These are phyloP conservation scores for Pseudocercospora musae DNA, from an alignment of 2,329 filamentous ascomycete genomes.

Conservation along the genomic window DNA sequence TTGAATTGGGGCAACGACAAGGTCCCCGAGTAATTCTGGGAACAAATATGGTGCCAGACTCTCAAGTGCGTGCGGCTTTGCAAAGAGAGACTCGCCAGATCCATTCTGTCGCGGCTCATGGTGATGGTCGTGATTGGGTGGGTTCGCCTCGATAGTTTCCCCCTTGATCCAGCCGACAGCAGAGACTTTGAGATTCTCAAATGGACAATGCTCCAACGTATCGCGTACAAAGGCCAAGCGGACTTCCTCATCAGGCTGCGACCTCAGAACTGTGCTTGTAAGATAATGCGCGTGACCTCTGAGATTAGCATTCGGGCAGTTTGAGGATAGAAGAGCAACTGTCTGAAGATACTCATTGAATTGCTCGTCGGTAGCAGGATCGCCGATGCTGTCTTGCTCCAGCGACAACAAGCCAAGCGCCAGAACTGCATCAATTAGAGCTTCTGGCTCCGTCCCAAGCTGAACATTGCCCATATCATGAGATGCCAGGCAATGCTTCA, in stretches of 20 bases:
- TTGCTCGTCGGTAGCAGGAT: slow-evolving; percentile 49
- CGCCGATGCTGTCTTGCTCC: slow-evolving; percentile 44
- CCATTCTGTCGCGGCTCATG: slow-evolving; percentile 14
- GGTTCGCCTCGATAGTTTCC: slow-evolving; percentile 52
- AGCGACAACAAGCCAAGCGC: slow-evolving; percentile 51
- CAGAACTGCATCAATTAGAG: slow-evolving; percentile 54
- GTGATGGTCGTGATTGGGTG: slow-evolving; percentile 20
- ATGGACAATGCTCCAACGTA: slow-evolving; percentile 53
- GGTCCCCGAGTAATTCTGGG: slow-evolving; percentile 45
- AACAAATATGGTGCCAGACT: slow-evolving; percentile 53
- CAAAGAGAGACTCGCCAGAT: slow-evolving; percentile 41
- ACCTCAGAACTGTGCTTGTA: slow-evolving; percentile 50
- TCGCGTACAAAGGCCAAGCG: slow-evolving; percentile 55
- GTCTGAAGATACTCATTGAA: slow-evolving; percentile 54
- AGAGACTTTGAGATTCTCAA: slow-evolving; percentile 54
- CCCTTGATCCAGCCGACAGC: slow-evolving; percentile 61
- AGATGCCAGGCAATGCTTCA: slow-evolving; percentile 50
- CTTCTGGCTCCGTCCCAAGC: slow-evolving; percentile 48
- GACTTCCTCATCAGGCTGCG: slow-evolving; percentile 51
- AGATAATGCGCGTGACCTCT: slow-evolving; percentile 50
- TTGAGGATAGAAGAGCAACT: slow-evolving; percentile 48
- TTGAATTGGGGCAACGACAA: slow-evolving; percentile 38
- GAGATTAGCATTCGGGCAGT: slow-evolving; percentile 46
- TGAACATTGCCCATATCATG: slow-evolving; percentile 34
- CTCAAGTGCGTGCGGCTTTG: slow-evolving; percentile 46